Conservation (phyloP, 2,329 filamentous ascomycete species). For the Teratosphaeria zuluensis region DNA sequence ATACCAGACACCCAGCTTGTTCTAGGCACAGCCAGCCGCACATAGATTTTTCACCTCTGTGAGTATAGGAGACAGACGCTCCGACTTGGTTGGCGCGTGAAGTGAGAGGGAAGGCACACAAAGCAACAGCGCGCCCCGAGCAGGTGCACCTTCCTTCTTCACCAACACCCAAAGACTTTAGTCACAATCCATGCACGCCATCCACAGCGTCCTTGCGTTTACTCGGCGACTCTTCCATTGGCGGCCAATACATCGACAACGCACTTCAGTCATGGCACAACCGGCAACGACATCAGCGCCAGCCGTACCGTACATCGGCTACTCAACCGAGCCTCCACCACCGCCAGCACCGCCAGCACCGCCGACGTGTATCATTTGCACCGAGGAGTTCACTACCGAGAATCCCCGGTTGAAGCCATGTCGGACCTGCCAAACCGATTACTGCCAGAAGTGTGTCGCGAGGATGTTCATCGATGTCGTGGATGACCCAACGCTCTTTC, state of each 20-base stretch:
- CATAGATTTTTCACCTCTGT: not conserved
- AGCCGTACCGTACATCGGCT: not conserved
- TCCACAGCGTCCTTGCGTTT: not conserved
- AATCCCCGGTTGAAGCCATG: slow-evolving; percentile 23
- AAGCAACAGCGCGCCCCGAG: not conserved
- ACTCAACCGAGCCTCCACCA: not conserved
- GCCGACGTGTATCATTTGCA: slow-evolving; percentile 18
- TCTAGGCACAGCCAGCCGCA: not conserved
- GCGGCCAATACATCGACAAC: not conserved
- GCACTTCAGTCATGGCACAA: not conserved
- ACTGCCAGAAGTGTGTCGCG: slow-evolving; percentile 30
- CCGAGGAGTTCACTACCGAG: slow-evolving; percentile 6
- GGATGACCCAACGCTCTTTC: slow-evolving; percentile 33
- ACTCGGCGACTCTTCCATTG: not conserved
- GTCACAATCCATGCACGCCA: not conserved
- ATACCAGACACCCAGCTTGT: not conserved
- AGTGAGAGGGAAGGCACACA: not conserved
- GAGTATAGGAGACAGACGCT: not conserved
- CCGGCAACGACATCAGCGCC: not conserved
- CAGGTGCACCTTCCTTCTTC: not conserved
- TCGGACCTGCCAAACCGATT: slow-evolving; percentile 20
- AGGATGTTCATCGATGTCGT: slow-evolving; percentile 34
- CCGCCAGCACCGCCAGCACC: not conserved
- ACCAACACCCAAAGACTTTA: not conserved
- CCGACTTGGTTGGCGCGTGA: not conserved